These are phyloP conservation scores for Trichoderma atroviride DNA, from an alignment of 2,329 filamentous ascomycete genomes.

Conservation along the genomic window DNA sequence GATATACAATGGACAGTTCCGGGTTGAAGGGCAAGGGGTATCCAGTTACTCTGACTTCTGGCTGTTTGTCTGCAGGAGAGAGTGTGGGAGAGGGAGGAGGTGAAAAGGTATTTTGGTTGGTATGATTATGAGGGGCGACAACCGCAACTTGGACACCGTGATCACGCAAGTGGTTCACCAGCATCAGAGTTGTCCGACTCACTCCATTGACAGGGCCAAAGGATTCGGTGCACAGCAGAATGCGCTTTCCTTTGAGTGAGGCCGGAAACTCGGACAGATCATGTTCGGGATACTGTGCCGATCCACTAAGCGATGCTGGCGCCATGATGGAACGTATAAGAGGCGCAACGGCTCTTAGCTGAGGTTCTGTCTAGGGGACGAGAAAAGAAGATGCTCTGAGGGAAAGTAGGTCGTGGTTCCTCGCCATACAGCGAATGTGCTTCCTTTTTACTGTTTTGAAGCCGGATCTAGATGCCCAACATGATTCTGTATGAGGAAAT, in stretches of 20 bases:
- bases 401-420: background rate
- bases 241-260: slow-evolving; percentile 59
- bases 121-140: slow-evolving; percentile 64
- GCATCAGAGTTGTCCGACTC: slow-evolving; percentile 68
- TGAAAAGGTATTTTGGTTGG: slow-evolving; percentile 57
- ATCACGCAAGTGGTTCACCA: slow-evolving; percentile 67
- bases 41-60: slow-evolving; percentile 63
- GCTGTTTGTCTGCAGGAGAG: slow-evolving; percentile 39
- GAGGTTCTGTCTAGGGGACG: background rate
- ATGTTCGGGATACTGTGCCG: slow-evolving; percentile 36
- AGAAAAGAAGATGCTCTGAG: background rate
- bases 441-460: slow-evolving; percentile 33
- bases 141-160: slow-evolving; percentile 67
- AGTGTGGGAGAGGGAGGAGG: slow-evolving; percentile 44
- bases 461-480: background rate
- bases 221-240: slow-evolving; percentile 71
- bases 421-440: slow-evolving; percentile 27
- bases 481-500: background rate
- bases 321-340: slow-evolving; percentile 24
- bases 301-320: slow-evolving; percentile 17
- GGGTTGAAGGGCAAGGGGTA: slow-evolving; percentile 72
- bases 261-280: slow-evolving; percentile 51
- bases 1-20: slow-evolving; percentile 70
- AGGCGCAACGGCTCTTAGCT: background rate
- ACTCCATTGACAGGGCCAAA: slow-evolving; percentile 76